These are phyloP conservation scores for Agaricus sinodeliciosus DNA, from an alignment of 768 basidiomycete genomes.

Conservation along the genomic window DNA sequence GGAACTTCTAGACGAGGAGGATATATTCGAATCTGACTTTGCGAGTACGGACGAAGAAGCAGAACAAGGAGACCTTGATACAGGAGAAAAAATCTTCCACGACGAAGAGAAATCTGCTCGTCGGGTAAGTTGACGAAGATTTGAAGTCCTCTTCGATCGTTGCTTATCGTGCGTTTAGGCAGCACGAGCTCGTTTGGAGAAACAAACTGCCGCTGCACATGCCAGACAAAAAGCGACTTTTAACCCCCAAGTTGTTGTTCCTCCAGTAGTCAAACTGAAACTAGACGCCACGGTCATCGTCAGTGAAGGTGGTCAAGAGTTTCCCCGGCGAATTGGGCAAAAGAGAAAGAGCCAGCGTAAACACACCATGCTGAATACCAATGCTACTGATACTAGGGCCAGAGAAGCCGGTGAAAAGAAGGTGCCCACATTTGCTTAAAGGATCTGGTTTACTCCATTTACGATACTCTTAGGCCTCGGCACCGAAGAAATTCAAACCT, in stretches of 20 bases:
- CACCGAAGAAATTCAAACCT: slow-evolving; percentile 55
- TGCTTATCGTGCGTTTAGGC: slow-evolving; percentile 29
- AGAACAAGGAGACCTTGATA: slow-evolving; percentile 41
- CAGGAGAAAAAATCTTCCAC: slow-evolving; percentile 46
- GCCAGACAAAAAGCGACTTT: slow-evolving; percentile 63
- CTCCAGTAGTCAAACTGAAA: slow-evolving; percentile 20
- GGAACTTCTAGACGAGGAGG: slow-evolving; percentile 62
- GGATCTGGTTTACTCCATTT: not conserved
- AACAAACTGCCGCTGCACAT: slow-evolving; percentile 59
- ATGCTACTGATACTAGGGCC: slow-evolving; percentile 56
- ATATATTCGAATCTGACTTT: slow-evolving; percentile 79
- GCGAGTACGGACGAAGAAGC: slow-evolving; percentile 72
- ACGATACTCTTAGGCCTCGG: slow-evolving; percentile 36
- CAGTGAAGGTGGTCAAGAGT: not conserved
- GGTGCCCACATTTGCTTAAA: slow-evolving; percentile 25
- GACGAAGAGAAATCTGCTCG: slow-evolving; percentile 53
- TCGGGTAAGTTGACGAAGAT: slow-evolving; percentile 30
- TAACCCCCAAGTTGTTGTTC: slow-evolving; percentile 41
- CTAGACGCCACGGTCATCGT: slow-evolving; percentile 14
- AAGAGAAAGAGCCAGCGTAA: slow-evolving; percentile 57
- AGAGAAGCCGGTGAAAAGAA: slow-evolving; percentile 60
- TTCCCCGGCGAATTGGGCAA: slow-evolving; percentile 14
- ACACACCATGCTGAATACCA: slow-evolving; percentile 67
- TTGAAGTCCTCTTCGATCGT: not conserved
- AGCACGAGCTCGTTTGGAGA: slow-evolving; percentile 50